Evolutionary conservation across 176 grass and related monocot genomes (phyloP).

Genomic region (Paspalum notatum): DNA sequence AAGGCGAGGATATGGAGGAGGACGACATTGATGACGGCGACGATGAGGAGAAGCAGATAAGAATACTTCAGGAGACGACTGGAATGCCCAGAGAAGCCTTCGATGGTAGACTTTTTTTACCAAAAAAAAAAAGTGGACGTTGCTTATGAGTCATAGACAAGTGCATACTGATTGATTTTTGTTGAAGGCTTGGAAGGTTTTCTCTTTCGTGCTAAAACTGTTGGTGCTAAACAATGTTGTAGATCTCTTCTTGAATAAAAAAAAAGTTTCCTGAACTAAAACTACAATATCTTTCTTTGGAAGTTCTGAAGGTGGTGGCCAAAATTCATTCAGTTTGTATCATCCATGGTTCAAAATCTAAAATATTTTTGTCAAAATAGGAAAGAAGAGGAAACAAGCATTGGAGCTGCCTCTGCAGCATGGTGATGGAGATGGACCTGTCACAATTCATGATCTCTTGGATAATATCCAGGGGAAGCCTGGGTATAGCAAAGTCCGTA

Average conservation of each 20-base stretch:
- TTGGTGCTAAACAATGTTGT: background rate
- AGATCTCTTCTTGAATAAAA: background rate
- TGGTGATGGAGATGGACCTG: slow-evolving; percentile 45
- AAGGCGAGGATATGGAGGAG: slow-evolving; percentile 71
- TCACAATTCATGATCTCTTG: slow-evolving; percentile 87
- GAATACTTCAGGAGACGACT: slow-evolving; percentile 84
- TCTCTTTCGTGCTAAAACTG: background rate
- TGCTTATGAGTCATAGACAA: background rate
- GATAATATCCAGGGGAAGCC: slow-evolving; percentile 69
- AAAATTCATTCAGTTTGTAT: background rate
- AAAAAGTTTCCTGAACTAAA: background rate
- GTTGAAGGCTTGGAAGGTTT: background rate
- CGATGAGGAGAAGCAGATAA: slow-evolving; percentile 67
- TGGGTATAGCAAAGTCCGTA: slow-evolving; percentile 82
- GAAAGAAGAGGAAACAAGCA: slow-evolving; percentile 57
- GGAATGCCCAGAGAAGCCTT: slow-evolving; percentile 88
- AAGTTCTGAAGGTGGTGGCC: slow-evolving; percentile 16
- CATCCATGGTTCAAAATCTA: background rate
- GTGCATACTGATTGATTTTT: background rate
- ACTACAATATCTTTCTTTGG: background rate
- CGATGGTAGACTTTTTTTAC: slow-evolving; percentile 52
- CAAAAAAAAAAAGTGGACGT: background rate
- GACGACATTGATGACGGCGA: slow-evolving; percentile 49
- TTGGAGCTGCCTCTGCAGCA: slow-evolving; percentile 50
- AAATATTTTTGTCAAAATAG: slow-evolving; percentile 38